These are phyloP conservation scores for Ogataea zsoltii DNA, from an alignment of 805 yeast genomes.

Conservation along the genomic window DNA sequence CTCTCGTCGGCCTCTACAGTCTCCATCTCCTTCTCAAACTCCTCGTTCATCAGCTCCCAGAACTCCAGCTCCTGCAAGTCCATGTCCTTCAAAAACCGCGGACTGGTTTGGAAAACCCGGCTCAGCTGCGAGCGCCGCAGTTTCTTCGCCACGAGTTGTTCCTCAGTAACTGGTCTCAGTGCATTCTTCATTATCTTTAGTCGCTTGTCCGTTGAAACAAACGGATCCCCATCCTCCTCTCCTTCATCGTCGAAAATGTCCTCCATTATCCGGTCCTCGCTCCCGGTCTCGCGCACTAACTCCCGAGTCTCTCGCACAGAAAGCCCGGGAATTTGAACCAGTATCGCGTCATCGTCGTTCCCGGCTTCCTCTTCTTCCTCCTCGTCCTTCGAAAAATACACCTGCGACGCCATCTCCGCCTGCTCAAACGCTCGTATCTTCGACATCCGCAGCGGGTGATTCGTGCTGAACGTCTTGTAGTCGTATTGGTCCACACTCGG, in stretches of 20 bases:
- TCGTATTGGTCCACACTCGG: constrained; percentile 35
- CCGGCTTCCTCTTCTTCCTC: constrained; percentile 13
- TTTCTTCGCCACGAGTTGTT: constrained; percentile 24
- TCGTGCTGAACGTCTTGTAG: constrained; percentile 36
- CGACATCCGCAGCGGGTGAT: constrained; percentile 34
- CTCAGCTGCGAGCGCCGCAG: constrained; percentile 26
- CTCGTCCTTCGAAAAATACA: constrained; percentile 31
- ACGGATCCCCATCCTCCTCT: constrained; percentile 10
- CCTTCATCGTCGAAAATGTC: constrained; percentile 9
- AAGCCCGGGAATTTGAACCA: constrained; percentile 18
- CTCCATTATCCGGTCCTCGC: constrained; percentile 10
- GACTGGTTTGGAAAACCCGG: constrained; percentile 30
- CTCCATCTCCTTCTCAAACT: constrained; percentile 32
- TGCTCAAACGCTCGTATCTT: constrained; percentile 40
- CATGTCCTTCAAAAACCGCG: constrained; percentile 29
- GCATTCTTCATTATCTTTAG: constrained; percentile 30
- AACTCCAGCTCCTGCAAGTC: constrained; percentile 33
- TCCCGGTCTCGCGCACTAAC: constrained; percentile 1
- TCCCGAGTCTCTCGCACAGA: constrained; percentile 15
- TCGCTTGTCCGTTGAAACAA: constrained; percentile 25
- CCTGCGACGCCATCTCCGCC: constrained; percentile 35
- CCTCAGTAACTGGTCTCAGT: constrained; percentile 27
- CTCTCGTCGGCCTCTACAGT: constrained; percentile 13
- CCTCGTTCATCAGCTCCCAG: constrained; percentile 35
- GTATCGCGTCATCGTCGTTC: constrained; percentile 4